Evolutionary conservation across 495 filamentous ascomycete species (phyloP), one percentile per base, ranked within the genome.

Genomic region (Jackrogersella multiformis): DNA sequence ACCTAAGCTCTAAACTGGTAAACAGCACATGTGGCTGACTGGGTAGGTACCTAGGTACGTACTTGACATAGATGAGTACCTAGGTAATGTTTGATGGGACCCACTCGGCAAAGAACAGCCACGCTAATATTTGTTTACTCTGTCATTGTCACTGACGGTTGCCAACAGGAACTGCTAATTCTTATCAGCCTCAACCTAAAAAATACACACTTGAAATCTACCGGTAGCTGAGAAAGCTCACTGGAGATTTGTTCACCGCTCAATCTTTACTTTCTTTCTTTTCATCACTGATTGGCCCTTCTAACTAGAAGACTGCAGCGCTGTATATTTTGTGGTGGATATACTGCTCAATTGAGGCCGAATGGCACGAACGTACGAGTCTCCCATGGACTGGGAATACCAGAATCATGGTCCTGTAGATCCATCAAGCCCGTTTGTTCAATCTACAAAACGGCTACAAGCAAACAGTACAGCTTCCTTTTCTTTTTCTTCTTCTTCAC

Each of bases 301-400:
- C 20, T 46, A 32, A n/a, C 24, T 18, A 5, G 21, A 35, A 41
- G 41, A 36, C 21, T 23, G 18, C 51, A 56, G 13, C 23, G 18
- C 36, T 24, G 9, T 53, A 39, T 64, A 51, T 53, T 20, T 24
- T 39, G 15, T 5, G 30, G 54, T 46, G 24, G 30, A 56, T 41
- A 44, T 34, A 45, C n/a, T 63, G 18, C 21, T 30, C 45, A 21
- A 35, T 45, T 23, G n/a, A 46, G 45, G 28, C 21, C 10, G 28
- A 41, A 82, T 84, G 81, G 74, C 79, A 7, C 76, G 81, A 63
- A 79, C 73, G 0, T 77, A 70, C 39, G 81, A 82, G 53, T 74
- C 78, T 59, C 78, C 73, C 44, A 84, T 84, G 81, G 81, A 84
- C 54, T 84, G 81, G 80, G 79, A 84, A 54, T 81, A 81, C 73